phyloP scores from a whole-genome alignment of 2,329 filamentous ascomycete genomes.

The Colletotrichum sp. region DNA sequence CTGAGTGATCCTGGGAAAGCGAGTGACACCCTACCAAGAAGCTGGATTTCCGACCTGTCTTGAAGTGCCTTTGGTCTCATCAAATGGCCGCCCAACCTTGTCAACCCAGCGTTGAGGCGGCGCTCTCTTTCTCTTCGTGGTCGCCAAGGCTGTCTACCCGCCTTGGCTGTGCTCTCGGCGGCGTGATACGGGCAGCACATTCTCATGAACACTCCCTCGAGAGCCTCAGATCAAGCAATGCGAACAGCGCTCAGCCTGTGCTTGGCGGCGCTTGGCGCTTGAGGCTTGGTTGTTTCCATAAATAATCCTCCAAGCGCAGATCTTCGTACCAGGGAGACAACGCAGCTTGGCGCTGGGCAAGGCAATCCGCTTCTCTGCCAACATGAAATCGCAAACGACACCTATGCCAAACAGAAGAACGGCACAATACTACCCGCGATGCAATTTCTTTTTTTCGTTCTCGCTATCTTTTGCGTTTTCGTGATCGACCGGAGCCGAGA shows the following conservation, averaged over 20 bases:
- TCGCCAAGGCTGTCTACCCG: constrained; percentile 1
- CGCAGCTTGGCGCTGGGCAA: neutral
- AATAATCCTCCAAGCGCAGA: neutral
- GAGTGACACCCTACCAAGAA: neutral
- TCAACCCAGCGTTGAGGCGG: neutral
- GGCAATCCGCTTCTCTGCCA: neutral
- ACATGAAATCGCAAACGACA: neutral
- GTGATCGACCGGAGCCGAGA: constrained; percentile 2
- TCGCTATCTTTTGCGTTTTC: neutral
- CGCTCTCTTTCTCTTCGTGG: neutral
- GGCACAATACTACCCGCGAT: neutral
- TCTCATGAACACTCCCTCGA: neutral
- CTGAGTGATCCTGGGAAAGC: neutral
- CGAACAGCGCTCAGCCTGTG: neutral
- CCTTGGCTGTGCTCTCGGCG: neutral
- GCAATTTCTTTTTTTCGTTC: neutral
- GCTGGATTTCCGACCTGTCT: neutral
- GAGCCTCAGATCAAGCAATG: neutral
- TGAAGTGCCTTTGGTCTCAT: constrained; percentile 16
- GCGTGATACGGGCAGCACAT: neutral
- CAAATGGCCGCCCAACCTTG: neutral
- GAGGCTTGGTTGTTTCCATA: neutral
- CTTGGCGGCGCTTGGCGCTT: constrained; percentile 12
- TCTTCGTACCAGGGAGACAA: neutral
- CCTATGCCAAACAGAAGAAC: neutral